Conservation (phyloP, 2,329 filamentous ascomycete genomes). For the Trichocomaceae sp. region DNA sequence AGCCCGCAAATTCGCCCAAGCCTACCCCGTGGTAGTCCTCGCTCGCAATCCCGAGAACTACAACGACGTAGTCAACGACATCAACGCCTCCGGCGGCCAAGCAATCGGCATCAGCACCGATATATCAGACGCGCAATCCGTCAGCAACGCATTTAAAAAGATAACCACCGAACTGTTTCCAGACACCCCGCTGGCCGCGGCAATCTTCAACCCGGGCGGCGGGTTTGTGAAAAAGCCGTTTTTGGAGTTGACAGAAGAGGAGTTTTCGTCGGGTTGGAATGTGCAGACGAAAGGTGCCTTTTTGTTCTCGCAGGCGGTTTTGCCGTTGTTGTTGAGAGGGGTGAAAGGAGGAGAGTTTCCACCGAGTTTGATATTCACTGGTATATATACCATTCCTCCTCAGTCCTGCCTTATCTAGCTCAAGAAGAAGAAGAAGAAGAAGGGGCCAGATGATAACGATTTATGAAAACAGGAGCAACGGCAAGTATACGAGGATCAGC, state of each 20-base stretch:
- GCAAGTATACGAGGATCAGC: conserved; percentile 69
- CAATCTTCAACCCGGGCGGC: conserved; percentile 56
- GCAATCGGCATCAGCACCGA: conserved; percentile 58
- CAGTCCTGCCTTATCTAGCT: no score
- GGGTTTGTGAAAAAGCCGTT: conserved; percentile 55
- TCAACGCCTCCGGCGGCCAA: conserved; percentile 52
- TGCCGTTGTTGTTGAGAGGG: conserved; percentile 64
- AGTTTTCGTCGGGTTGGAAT: conserved; percentile 48
- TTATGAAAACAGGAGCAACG: conserved; percentile 56
- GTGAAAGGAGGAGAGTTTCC: conserved; percentile 48
- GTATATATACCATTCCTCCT: conserved; percentile 9
- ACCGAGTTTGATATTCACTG: conserved; percentile 73
- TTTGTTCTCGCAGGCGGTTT: conserved; percentile 63
- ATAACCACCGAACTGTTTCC: conserved; percentile 48
- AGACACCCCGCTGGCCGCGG: conserved; percentile 42
- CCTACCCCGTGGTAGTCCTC: conserved; percentile 55
- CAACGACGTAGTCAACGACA: conserved; percentile 51
- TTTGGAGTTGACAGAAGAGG: conserved; percentile 53
- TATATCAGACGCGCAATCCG: conserved; percentile 46
- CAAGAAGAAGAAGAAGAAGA: no score
- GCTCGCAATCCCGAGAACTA: conserved; percentile 54
- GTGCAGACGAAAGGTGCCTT: conserved; percentile 59
- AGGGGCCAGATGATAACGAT: neutral
- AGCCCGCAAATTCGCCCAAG: conserved; percentile 52
- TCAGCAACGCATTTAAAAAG: conserved; percentile 48